Evolutionary conservation across 2,329 filamentous ascomycete species (phyloP), one percentile per base, ranked within the genome.

Genomic region (Leptographium wingfieldii): DNA sequence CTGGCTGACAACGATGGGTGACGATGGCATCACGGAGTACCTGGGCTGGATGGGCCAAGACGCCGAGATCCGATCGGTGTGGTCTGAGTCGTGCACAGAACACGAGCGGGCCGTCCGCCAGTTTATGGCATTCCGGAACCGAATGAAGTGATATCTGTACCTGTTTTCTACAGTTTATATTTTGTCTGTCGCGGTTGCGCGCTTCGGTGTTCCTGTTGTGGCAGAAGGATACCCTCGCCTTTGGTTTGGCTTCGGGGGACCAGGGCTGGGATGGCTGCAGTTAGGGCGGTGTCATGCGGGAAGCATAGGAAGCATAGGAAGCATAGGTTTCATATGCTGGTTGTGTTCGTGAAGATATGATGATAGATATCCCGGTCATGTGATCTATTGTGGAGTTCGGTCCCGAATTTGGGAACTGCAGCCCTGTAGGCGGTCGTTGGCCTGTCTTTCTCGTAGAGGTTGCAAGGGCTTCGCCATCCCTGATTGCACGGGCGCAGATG

Each of bases 31-130:
- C 29, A 68, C 74, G 19, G 77, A 80, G 59, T 90, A 90, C 68
- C 69, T 82, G 61, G 73, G 73, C 46, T 82, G 80, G 68, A 71
- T 86, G 59, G 78, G 80, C 64, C 81, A 88, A 69, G 87, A 91
- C 67, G 79, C 83, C 63, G 74, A 76, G 55, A 80, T 88, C 5
- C 75, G 84, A 60, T 76, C 76, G 66, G 77, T 79, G 60, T 90
- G 87, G 85, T 72, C 72, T 35, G 69, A 77, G 10, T 81, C 81
- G 9, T 82, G 80, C 62, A 78, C 82, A 52, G 77, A 77, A 62
- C 87, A 91, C 67, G 77, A 81, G 60, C 70, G 75, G 60, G 78
- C 79, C 11, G 73, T 90, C 60, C 74, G 77, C 64, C 79, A 82
- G 64, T 87, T 84, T 67, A 74, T 79, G 70, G 75, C 69, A 33